phyloP scores from a whole-genome alignment of 768 basidiomycete genomes.

The Tremella yokohamensis region DNA sequence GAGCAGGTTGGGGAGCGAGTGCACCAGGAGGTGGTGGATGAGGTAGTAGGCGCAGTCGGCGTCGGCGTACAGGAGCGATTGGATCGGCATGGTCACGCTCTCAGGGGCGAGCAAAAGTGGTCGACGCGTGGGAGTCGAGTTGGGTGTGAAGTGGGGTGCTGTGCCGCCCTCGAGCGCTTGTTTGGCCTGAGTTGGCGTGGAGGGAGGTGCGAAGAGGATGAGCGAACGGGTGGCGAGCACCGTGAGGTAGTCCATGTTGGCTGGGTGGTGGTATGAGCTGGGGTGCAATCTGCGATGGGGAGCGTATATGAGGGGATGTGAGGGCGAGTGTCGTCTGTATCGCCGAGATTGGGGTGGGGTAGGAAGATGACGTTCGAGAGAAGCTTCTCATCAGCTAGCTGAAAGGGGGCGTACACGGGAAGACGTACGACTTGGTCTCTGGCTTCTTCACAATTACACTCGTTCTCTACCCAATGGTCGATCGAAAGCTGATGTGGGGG shows the following conservation, averaged over 20 bases:
- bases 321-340: too few species aligned
- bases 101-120: slow-evolving; percentile 12
- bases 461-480: too few species aligned
- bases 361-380: too few species aligned
- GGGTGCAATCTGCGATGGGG: too few species aligned
- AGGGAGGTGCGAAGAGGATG: slow-evolving; percentile 21
- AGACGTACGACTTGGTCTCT: too few species aligned
- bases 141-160: neutral
- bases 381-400: too few species aligned
- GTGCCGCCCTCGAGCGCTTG: neutral
- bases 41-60: slow-evolving; percentile 35
- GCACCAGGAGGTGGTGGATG: slow-evolving; percentile 25
- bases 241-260: slow-evolving; percentile 39
- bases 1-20: neutral
- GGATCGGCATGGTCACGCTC: slow-evolving; percentile 31
- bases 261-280: too few species aligned
- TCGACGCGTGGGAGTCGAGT: slow-evolving; percentile 18
- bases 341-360: neutral
- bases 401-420: too few species aligned
- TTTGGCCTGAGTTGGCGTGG: neutral
- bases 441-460: too few species aligned
- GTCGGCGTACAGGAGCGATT: slow-evolving; percentile 26
- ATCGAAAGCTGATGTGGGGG: too few species aligned
- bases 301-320: too few species aligned
- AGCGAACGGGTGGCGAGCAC: slow-evolving; percentile 36